Percentiles rank a stretch among this genome's conserved stretches.
These are phyloP conservation scores for Fusarium praegraminearum DNA, from an alignment of 2,329 filamentous ascomycete species.

Conservation along the genomic window DNA sequence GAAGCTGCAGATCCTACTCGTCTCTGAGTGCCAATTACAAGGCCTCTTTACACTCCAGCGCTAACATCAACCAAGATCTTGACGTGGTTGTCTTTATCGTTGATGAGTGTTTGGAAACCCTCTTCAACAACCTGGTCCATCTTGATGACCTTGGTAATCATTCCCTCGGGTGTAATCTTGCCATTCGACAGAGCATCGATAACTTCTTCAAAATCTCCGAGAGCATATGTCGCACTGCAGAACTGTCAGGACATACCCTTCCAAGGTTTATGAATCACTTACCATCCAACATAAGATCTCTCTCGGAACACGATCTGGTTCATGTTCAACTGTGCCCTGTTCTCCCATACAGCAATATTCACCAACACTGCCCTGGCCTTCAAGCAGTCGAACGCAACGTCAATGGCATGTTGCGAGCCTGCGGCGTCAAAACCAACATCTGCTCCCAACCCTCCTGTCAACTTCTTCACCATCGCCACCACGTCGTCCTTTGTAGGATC, in stretches of 20 bases:
- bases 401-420: slow-evolving; percentile 11
- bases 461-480: slow-evolving; percentile 15
- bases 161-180: slow-evolving; percentile 4
- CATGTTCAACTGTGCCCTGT: slow-evolving; percentile 24
- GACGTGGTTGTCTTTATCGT: slow-evolving; percentile 27
- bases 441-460: background rate
- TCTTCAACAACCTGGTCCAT: slow-evolving; percentile 28
- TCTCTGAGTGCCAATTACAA: rapidly evolving
- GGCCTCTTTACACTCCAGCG: background rate
- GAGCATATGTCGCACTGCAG: background rate
- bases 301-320: slow-evolving; percentile 29
- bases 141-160: slow-evolving; percentile 31
- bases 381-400: slow-evolving; percentile 17
- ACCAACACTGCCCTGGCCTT: slow-evolving; percentile 16
- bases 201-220: slow-evolving; percentile 23
- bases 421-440: slow-evolving; percentile 26
- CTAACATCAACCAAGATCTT: slow-evolving; percentile 24
- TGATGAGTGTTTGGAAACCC: slow-evolving; percentile 10
- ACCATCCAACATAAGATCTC: slow-evolving; percentile 24
- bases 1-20: background rate
- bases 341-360: slow-evolving; percentile 27
- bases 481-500: slow-evolving; percentile 28
- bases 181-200: slow-evolving; percentile 22
- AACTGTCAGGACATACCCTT: background rate
- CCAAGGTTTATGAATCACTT: rapidly evolving